Evolutionary conservation across 805 yeast species (phyloP).

Genomic region (Cyberlindnera mississippiensis): DNA sequence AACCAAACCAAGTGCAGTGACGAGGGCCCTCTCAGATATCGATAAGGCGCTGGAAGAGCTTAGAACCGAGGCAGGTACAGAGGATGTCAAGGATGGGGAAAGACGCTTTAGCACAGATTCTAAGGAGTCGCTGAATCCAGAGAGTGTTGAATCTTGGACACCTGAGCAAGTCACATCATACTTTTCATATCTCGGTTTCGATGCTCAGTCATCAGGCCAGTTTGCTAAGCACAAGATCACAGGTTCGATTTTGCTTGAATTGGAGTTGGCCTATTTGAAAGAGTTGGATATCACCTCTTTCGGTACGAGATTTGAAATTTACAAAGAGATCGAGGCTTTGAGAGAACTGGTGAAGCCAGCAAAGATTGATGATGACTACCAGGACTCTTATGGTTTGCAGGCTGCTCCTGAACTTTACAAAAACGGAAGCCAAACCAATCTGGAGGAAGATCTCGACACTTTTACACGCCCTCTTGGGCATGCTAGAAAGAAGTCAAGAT

Average conservation of each 20-base stretch:
- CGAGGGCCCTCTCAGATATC: slow-evolving; percentile 61
- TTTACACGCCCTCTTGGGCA: slow-evolving; percentile 33
- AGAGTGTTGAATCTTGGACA: slow-evolving; percentile 62
- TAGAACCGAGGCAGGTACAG: slow-evolving; percentile 30
- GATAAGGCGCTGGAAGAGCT: slow-evolving; percentile 70
- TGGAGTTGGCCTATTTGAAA: slow-evolving; percentile 81
- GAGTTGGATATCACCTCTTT: slow-evolving; percentile 90
- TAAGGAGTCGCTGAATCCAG: slow-evolving; percentile 40
- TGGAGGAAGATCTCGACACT: slow-evolving; percentile 17
- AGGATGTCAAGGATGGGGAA: slow-evolving; percentile 6
- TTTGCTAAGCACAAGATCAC: slow-evolving; percentile 86
- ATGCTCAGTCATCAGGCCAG: slow-evolving; percentile 65
- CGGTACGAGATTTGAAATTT: slow-evolving; percentile 92
- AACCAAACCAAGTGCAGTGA: slow-evolving; percentile 31
- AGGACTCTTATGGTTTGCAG: slow-evolving; percentile 12
- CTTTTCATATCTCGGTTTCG: slow-evolving; percentile 71
- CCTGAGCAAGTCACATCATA: slow-evolving; percentile 82
- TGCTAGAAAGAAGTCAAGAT: slow-evolving; percentile 47
- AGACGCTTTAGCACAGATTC: slow-evolving; percentile 18
- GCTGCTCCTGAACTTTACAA: slow-evolving; percentile 18
- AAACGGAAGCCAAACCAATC: slow-evolving; percentile 3
- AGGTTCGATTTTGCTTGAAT: slow-evolving; percentile 78
- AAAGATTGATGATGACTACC: slow-evolving; percentile 3
- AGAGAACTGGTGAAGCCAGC: slow-evolving; percentile 24
- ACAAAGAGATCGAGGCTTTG: slow-evolving; percentile 79